Percentiles rank a stretch among this genome's conserved stretches.
These are phyloP conservation scores for Crithidia expoeki DNA, from an alignment of 208 protist genomes.

Conservation along the genomic window DNA sequence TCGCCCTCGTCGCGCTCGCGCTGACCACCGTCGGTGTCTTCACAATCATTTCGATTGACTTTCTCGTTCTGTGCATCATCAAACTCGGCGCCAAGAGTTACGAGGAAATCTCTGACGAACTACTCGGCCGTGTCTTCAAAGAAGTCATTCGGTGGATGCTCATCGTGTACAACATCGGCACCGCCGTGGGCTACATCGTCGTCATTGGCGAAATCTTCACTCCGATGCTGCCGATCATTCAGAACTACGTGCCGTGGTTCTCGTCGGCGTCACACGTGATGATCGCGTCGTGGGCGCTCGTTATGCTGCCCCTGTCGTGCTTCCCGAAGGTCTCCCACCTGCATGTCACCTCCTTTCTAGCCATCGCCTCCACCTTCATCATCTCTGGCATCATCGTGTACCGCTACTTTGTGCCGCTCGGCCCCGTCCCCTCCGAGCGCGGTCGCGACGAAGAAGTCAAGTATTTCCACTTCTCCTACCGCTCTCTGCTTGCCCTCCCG, in stretches of 20 bases:
- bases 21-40: constrained; percentile 47
- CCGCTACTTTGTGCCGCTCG: constrained; percentile 58
- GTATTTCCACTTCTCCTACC: constrained; percentile 49
- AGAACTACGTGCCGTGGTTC: constrained; percentile 49
- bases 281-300: constrained; percentile 43
- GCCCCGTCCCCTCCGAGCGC: not conserved
- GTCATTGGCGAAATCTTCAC: constrained; percentile 67
- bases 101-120: constrained; percentile 61
- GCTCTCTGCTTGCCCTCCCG: constrained; percentile 49
- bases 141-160: constrained; percentile 70
- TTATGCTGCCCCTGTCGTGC: constrained; percentile 72
- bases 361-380: constrained; percentile 60
- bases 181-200: constrained; percentile 63
- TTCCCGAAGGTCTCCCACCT: constrained; percentile 49
- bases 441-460: constrained; percentile 23
- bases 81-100: constrained; percentile 54
- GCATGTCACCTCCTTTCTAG: constrained; percentile 50
- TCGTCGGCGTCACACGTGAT: constrained; percentile 38
- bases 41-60: constrained; percentile 68
- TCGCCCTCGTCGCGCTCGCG: constrained; percentile 40
- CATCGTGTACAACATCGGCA: constrained; percentile 67
- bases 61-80: constrained; percentile 59
- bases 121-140: constrained; percentile 52
- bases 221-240: constrained; percentile 57
- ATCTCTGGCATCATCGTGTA: constrained; percentile 63